Percentiles rank a stretch among this genome's conserved stretches.
Conservation (phyloP, 345 rosid species). For the Syzygium aromaticum region DNA sequence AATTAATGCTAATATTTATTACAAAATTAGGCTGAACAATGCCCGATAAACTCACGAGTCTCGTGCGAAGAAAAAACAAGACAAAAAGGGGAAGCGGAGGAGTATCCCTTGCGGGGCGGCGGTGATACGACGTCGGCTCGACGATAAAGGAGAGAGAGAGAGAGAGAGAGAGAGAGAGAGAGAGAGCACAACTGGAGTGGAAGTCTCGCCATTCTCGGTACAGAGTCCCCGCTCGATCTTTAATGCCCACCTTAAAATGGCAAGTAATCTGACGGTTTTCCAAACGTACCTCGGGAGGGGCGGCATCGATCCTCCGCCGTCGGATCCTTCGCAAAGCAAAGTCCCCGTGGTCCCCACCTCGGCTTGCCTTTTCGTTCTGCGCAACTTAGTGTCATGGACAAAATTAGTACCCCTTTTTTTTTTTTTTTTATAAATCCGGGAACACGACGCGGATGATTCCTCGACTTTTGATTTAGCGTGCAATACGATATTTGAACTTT, state of each 20-base stretch:
- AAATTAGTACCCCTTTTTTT: not conserved
- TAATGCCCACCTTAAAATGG: not conserved
- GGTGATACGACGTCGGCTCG: not conserved
- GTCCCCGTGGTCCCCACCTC: slow-evolving; percentile 17
- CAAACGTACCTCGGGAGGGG: not conserved
- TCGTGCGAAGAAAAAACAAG: not conserved
- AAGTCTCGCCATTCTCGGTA: not conserved
- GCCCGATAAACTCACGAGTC: not conserved
- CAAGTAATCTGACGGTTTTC: not conserved
- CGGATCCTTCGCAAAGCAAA: not conserved
- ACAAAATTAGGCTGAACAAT: not conserved
- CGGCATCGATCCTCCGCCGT: not conserved
- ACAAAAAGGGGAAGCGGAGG: not conserved
- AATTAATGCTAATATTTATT: not conserved
- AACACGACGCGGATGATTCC: too few species aligned
- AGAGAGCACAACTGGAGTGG: not conserved
- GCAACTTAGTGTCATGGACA: not conserved
- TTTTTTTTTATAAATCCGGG: too few species aligned
- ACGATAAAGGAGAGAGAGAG: not conserved
- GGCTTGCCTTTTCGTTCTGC: not conserved
- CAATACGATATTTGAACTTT: too few species aligned
- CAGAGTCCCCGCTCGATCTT: not conserved
- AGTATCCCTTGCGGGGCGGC: not conserved
- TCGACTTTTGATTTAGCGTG: too few species aligned
- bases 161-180: not conserved